Percentiles rank a stretch among this genome's conserved stretches.
phyloP scores from a whole-genome alignment of 2,329 filamentous ascomycete genomes.

The Pseudogymnoascus sp. region DNA sequence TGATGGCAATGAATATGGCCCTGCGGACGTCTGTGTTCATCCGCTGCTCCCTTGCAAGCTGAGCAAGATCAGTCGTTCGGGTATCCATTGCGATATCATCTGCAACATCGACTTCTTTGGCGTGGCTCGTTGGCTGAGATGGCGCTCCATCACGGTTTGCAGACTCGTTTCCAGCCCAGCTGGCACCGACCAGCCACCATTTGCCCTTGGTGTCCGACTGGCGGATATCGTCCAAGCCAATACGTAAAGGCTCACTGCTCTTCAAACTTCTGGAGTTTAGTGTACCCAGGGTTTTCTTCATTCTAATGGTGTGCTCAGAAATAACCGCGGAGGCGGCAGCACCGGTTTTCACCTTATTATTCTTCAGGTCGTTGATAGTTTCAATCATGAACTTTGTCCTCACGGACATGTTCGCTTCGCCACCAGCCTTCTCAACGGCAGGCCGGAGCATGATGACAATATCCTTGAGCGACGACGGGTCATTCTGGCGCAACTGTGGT shows the following conservation, averaged over 20 bases:
- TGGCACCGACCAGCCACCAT: conserved; percentile 98
- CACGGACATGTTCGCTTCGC: conserved; percentile 65
- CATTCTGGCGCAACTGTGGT: conserved; percentile 76
- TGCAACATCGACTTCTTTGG: conserved; percentile 10
- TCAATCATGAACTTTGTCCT: conserved; percentile 97
- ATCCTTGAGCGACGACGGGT: conserved; percentile 79
- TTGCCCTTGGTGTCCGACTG: conserved; percentile 82
- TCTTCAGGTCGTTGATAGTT: conserved; percentile 88
- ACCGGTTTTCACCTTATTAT: conserved; percentile 78
- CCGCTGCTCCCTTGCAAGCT: conserved; percentile 28
- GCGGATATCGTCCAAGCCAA: conserved; percentile 73
- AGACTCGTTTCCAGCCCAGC: conserved; percentile 51
- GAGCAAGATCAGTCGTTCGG: conserved; percentile 23
- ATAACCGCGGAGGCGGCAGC: conserved; percentile 61
- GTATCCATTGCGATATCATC: conserved; percentile 13
- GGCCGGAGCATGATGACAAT: conserved; percentile 74
- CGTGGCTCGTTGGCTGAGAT: conserved; percentile 26
- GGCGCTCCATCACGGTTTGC: conserved; percentile 24
- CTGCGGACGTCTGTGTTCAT: conserved; percentile 31
- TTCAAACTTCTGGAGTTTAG: conserved; percentile 63
- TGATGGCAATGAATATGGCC: conserved; percentile 87
- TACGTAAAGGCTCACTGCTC: conserved; percentile 70
- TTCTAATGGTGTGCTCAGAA: conserved; percentile 74
- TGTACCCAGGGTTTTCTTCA: conserved; percentile 79
- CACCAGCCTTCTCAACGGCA: conserved; percentile 52